Percentiles rank a stretch among this genome's conserved stretches.
phyloP scores from a whole-genome alignment of 257 asterid species.

The Catharanthus roseus region DNA sequence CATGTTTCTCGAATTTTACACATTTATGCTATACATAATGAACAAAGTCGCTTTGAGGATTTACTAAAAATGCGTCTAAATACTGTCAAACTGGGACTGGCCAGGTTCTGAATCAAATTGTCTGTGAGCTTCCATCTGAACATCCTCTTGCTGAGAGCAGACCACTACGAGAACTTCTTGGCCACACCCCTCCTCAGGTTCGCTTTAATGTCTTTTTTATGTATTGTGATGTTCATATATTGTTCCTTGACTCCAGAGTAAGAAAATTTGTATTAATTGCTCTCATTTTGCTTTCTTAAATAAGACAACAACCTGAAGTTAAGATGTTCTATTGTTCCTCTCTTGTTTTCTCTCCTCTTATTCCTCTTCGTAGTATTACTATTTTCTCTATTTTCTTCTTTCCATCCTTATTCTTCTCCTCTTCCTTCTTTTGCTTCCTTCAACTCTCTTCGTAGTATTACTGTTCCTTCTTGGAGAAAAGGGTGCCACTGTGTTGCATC shows the following conservation, averaged over 20 bases:
- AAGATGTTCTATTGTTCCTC: not conserved
- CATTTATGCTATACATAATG: not conserved
- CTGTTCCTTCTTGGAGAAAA: not conserved
- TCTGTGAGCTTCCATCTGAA: constrained; percentile 89
- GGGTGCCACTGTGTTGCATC: not conserved
- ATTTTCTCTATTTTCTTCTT: not conserved
- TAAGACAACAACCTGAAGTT: not conserved
- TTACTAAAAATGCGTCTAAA: not conserved
- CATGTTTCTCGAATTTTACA: not conserved
- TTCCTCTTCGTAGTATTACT: too few species aligned
- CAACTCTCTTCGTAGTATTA: not conserved
- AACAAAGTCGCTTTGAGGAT: not conserved
- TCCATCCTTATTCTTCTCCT: not conserved
- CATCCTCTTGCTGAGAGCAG: constrained; percentile 95
- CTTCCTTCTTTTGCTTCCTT: not conserved
- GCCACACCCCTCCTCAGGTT: constrained; percentile 98
- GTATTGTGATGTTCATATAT: not conserved
- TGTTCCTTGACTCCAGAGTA: not conserved
- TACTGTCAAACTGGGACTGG: constrained; percentile 6
- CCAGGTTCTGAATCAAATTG: constrained; percentile 90
- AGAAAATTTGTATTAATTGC: not conserved
- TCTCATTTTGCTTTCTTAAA: not conserved
- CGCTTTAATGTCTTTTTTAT: not conserved
- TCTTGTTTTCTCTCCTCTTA: not conserved
- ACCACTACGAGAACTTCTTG: constrained; percentile 95